A percentile compares a stretch with the other conserved stretches of the same genome.
Evolutionary conservation across 2,329 filamentous ascomycete species (phyloP).

Genomic region (Xenosphaeropsis pyriputrescens): DNA sequence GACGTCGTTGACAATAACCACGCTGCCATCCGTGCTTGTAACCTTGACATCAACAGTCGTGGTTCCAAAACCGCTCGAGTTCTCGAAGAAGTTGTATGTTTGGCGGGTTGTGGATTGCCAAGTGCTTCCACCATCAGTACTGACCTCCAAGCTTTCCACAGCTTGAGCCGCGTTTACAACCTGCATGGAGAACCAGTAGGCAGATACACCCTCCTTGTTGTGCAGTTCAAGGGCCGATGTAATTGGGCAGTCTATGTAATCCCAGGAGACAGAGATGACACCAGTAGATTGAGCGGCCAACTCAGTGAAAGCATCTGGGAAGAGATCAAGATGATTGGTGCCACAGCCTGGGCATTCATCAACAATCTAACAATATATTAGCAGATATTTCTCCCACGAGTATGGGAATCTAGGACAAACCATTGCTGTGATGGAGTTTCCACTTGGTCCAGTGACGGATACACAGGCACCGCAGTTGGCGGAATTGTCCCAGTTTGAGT

Average conservation of each 20-base stretch:
- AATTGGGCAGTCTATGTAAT: slow-evolving; percentile 34
- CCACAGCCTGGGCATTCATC: slow-evolving; percentile 42
- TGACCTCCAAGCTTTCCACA: slow-evolving; percentile 42
- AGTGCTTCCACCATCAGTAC: slow-evolving; percentile 39
- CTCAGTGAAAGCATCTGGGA: slow-evolving; percentile 30
- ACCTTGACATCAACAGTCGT: slow-evolving; percentile 37
- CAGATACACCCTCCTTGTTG: slow-evolving; percentile 35
- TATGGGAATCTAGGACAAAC: slow-evolving; percentile 20
- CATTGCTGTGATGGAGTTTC: slow-evolving; percentile 48
- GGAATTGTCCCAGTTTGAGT: slow-evolving; percentile 37
- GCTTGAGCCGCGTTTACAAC: slow-evolving; percentile 46
- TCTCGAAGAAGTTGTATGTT: slow-evolving; percentile 48
- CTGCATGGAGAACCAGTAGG: slow-evolving; percentile 46
- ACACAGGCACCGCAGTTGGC: slow-evolving; percentile 48
- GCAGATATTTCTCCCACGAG: neutral
- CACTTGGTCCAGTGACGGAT: slow-evolving; percentile 38
- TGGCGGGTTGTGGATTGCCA: slow-evolving; percentile 40
- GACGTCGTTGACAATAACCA: slow-evolving; percentile 34
- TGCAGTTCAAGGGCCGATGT: slow-evolving; percentile 30
- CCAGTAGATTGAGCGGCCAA: slow-evolving; percentile 29
- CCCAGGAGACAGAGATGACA: slow-evolving; percentile 32
- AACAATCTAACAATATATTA: slow-evolving; percentile 24
- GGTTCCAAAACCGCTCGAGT: slow-evolving; percentile 38
- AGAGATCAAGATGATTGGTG: slow-evolving; percentile 38
- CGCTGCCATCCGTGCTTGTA: slow-evolving; percentile 34